phyloP scores from a whole-genome alignment of 768 basidiomycete genomes.

The Suillus clintonianus region DNA sequence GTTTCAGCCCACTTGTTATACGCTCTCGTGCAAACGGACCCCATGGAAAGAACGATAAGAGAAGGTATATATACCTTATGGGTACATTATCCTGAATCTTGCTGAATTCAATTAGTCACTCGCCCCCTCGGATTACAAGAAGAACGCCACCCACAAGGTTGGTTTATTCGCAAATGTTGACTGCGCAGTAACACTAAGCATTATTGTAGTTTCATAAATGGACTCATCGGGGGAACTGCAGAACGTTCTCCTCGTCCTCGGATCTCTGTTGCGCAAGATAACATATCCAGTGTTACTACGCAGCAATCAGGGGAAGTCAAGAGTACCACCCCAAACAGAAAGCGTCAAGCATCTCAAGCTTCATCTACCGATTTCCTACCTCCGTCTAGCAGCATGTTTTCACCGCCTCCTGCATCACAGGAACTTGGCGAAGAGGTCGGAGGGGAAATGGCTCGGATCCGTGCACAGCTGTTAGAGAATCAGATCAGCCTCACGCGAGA shows the following conservation, averaged over 20 bases:
- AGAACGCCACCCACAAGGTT: background rate
- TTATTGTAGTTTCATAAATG: background rate
- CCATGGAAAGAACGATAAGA: conserved; percentile 10
- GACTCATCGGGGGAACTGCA: background rate
- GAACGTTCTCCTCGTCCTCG: background rate
- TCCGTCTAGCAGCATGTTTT: conserved; percentile 32
- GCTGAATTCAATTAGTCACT: background rate
- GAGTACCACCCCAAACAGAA: background rate
- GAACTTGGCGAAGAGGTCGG: conserved; percentile 34
- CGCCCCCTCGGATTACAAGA: background rate
- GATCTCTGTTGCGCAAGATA: background rate
- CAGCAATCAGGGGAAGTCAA: conserved; percentile 1
- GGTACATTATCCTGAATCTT: background rate
- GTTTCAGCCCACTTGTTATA: conserved; percentile 21
- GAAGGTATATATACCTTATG: background rate
- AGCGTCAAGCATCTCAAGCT: conserved; percentile 1
- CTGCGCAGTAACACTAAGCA: background rate
- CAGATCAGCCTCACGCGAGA: conserved; percentile 50
- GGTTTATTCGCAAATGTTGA: background rate
- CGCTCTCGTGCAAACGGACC: conserved; percentile 20
- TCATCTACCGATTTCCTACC: background rate
- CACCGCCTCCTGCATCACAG: background rate
- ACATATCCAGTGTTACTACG: background rate
- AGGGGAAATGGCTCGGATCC: conserved; percentile 63
- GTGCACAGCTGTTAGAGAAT: conserved; percentile 52